Base-by-base conservation (phyloP, 352 stramenopile genomes). In the Phytophthora brassicae region DNA sequence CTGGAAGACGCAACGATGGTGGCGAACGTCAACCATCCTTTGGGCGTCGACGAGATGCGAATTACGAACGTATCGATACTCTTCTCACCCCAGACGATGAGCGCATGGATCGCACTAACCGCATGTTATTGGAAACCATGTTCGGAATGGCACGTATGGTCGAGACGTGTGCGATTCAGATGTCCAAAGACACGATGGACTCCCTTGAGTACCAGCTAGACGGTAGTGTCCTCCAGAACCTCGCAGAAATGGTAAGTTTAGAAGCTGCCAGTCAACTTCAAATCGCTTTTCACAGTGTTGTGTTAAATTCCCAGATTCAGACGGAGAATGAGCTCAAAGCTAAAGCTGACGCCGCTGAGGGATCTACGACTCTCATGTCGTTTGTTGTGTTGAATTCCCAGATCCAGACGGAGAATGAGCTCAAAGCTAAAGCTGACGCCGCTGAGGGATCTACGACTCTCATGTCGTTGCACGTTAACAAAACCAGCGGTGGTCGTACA, bases 81-180 rank as follows among this genome's bases (percentile, higher is more conserved):
- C 47, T 88, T 20, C 70, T 78, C 7, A 39, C 65, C 14, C 70
- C 72, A 61, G 77, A 89, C 39, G 71, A 90, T 33, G 74, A 83
- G 35, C 79, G 78, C 36, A 78, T 78, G 68, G 77, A 87, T 62
- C 77, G 79, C 3, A 77, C 77, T 9, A 92, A 92, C 45, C 79
- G 77, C 9, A 90, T 92, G 82, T 67, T 94, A 31, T 62, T 92
- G 9, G 84, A 94, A 53, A 89, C 79, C 12, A 75, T 94, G 72
- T 90, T 92, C 47, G 84, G 77, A 13, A 94, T 94, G 84, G 84
- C 84, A 17, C 81, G 84, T 3, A 92, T 92, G 81, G 84, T 94
- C 60, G 84, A 94, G 64, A 84, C 82, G 23, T 84, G 78, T 35
- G 77, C 84, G n/a, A 94, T 94, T 51, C 84, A 94, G 48, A 86